Conservation (phyloP, 2,329 filamentous ascomycete genomes). For the Exserohilum rostratum region DNA sequence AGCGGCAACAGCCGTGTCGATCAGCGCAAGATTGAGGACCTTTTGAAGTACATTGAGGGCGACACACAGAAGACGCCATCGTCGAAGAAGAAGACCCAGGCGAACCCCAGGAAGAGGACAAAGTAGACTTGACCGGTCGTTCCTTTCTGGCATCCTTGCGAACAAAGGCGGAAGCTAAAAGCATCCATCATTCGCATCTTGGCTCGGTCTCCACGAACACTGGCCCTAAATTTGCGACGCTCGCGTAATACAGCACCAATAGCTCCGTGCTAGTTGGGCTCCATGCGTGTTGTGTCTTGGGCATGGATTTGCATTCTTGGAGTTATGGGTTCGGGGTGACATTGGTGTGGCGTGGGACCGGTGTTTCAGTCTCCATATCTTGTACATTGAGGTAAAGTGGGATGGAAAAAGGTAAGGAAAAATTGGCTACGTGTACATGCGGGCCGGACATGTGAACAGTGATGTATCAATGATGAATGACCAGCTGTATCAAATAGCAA, state of each 20-base stretch:
- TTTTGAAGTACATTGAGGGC: conserved; percentile 94
- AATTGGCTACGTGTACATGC: background rate
- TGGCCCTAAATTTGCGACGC: background rate
- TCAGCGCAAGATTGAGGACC: conserved; percentile 85
- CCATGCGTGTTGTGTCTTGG: background rate
- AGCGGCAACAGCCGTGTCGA: conserved; percentile 60
- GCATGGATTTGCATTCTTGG: background rate
- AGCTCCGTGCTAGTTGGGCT: background rate
- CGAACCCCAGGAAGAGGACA: conserved; percentile 51
- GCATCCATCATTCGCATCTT: background rate
- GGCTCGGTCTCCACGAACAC: conserved; percentile 1
- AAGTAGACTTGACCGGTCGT: background rate
- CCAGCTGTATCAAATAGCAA: conserved; percentile 14
- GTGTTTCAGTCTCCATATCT: background rate
- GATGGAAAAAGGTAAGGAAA: background rate
- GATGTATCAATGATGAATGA: conserved; percentile 10
- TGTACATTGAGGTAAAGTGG: background rate
- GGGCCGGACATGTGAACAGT: background rate
- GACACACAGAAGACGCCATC: conserved; percentile 50
- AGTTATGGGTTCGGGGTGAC: background rate
- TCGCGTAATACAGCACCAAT: background rate
- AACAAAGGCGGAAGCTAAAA: background rate
- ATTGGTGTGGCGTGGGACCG: background rate
- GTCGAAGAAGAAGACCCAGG: conserved; percentile 52
- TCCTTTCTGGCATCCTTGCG: background rate